Base-by-base conservation (phyloP, 1,284 basidiomycete genomes). In the Trichosporon coremiiforme region DNA sequence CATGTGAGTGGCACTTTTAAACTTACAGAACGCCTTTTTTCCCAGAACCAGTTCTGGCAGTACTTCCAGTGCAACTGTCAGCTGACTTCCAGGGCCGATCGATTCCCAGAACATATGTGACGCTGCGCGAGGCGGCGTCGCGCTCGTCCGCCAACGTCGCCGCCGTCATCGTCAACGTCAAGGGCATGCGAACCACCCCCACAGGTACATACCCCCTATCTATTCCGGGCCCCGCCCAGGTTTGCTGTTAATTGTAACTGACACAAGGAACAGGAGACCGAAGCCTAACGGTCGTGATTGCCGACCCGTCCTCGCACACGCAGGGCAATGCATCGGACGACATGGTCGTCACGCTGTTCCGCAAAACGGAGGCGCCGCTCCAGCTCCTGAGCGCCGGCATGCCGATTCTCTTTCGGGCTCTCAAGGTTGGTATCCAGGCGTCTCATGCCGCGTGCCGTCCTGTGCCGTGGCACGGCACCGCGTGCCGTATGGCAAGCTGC, bases 271-370 rank as follows among this genome's bases (percentile, higher is more conserved):
- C 10, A 71, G 74, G 65, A 12, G 76, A 80, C 62, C 70, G 66
- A 50, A 53, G 67, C 6, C 69, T 71, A 50, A 74, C 66, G 0
- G 25, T 78, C 7, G 68, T 78, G 15, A 66, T 80, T 4, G 72
- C 72, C 35, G 79, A 81, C 65, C 79, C 78, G 60, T 68, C 8
- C 60, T 71, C 64, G 35, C 68, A 36, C 36, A 62, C 50, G 5
- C 31, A 55, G 2, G 69, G 64, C 38, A 60, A n/a, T 20, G 64
- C 25, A 4, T 69, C 63, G 25, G 78, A 81, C 57, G 75, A 77
- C 65, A 64, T 75, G n/a, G 75, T 75, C 0, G 67, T 81, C 1
- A 75, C 76, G 0, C 36, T 80, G 22, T 78, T 79, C 53, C 70
- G 78, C 22, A 67, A 50, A 29, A n/a, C 13, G 8, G 60, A 67